These are phyloP conservation scores for Dicorynia guianensis DNA, from an alignment of 306 rosid species.

Conservation along the genomic window DNA sequence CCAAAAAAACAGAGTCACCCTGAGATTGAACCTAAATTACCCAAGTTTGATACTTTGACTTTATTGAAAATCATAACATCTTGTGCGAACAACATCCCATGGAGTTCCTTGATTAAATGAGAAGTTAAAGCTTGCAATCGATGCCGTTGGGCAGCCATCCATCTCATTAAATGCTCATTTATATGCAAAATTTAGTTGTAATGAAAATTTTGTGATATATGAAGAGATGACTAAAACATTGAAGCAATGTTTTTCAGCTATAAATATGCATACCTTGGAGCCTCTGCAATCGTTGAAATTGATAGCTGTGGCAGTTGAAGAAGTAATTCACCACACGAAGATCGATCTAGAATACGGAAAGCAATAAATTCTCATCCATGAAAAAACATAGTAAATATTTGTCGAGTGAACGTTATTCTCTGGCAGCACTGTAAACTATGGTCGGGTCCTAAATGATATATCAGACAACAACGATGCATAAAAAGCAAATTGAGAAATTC, in stretches of 20 bases:
- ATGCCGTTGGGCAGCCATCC: conserved; percentile 73
- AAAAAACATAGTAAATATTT: not conserved
- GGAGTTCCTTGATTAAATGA: conserved; percentile 45
- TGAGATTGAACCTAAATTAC: conserved; percentile 12
- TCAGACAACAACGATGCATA: not conserved
- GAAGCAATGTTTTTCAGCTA: conserved; percentile 29
- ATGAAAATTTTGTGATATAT: not conserved
- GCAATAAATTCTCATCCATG: conserved; percentile 21
- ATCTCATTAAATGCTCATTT: conserved; percentile 64
- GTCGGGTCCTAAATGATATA: not conserved
- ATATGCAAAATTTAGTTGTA: not conserved
- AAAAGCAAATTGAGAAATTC: conserved; percentile 22
- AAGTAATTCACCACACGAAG: conserved; percentile 29
- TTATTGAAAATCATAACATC: not conserved
- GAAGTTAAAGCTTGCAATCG: conserved; percentile 51
- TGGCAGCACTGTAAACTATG: not conserved
- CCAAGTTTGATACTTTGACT: not conserved
- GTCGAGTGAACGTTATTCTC: conserved; percentile 29
- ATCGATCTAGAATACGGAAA: conserved; percentile 17
- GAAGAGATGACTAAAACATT: not conserved
- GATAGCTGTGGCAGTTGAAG: conserved; percentile 40
- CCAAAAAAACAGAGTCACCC: conserved; percentile 1
- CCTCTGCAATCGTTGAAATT: conserved; percentile 44
- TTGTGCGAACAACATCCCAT: conserved; percentile 27
- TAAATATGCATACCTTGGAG: conserved; percentile 49